A percentile compares a stretch with the other conserved stretches of the same genome.
Evolutionary conservation across 192 early-diverging fungal genomes (phyloP).

Genomic region (Oehlia diaphana): DNA sequence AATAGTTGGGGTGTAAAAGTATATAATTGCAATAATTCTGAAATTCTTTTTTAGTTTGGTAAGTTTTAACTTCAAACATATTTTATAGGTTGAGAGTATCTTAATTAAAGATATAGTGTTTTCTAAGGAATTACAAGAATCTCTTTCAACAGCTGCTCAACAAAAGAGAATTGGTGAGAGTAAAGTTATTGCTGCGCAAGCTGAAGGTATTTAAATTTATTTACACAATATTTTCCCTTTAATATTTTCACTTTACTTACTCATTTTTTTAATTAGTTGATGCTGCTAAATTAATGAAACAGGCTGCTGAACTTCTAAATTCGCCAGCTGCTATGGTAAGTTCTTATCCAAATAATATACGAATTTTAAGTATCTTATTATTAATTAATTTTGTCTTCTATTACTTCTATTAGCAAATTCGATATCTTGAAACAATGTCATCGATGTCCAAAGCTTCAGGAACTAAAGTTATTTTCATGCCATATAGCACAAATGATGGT

Average conservation of each 20-base stretch:
- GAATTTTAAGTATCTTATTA: neutral
- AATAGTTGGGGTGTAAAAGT: constrained; percentile 77
- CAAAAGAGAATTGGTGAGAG: constrained; percentile 83
- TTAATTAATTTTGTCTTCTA: constrained; percentile 33
- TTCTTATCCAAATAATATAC: neutral
- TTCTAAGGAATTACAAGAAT: constrained; percentile 74
- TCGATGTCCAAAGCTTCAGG: constrained; percentile 72
- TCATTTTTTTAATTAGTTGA: constrained; percentile 52
- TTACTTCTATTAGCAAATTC: constrained; percentile 74
- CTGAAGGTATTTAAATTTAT: constrained; percentile 42
- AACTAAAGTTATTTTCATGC: constrained; percentile 75
- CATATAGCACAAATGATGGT: constrained; percentile 13
- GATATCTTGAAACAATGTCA: constrained; percentile 84
- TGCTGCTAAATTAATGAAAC: constrained; percentile 85
- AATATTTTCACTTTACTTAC: neutral
- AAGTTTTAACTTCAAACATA: neutral
- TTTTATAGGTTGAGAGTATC: constrained; percentile 61
- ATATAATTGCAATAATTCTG: constrained; percentile 18
- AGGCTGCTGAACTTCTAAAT: constrained; percentile 88
- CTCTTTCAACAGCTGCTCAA: constrained; percentile 85
- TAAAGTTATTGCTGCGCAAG: constrained; percentile 87
- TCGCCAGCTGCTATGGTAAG: constrained; percentile 65
- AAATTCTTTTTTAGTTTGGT: neutral
- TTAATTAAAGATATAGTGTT: constrained; percentile 86
- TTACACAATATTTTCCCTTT: neutral